Evolutionary conservation across 108 stramenopile genomes (phyloP).

Genomic region (Pseudonitzschia pungens): DNA sequence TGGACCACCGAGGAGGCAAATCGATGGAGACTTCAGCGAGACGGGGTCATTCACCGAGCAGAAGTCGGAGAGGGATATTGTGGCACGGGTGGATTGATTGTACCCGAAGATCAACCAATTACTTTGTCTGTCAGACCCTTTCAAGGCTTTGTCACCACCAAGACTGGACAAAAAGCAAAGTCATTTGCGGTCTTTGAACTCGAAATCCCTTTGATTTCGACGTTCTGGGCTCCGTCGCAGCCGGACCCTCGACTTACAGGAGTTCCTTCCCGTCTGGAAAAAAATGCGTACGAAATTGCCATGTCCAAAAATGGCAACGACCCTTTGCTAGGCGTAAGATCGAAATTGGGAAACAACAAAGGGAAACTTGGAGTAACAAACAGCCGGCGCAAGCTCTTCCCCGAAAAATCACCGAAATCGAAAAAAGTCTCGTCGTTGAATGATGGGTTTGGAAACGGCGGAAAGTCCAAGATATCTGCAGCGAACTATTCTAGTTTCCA

Average conservation of each 20-base stretch:
- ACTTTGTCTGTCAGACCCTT: constrained; percentile 85
- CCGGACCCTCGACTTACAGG: constrained; percentile 47
- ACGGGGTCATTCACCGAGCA: constrained; percentile 42
- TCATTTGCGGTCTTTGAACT: constrained; percentile 87
- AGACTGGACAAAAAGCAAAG: constrained; percentile 71
- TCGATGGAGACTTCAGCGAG: constrained; percentile 38
- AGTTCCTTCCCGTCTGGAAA: constrained; percentile 60
- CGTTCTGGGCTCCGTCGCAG: constrained; percentile 63
- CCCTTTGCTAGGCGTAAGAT: neutral
- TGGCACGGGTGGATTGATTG: constrained; percentile 75
- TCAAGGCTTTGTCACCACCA: constrained; percentile 62
- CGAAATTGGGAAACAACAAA: neutral
- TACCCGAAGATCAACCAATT: constrained; percentile 49
- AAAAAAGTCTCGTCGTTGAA: neutral
- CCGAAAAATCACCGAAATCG: constrained; percentile 4
- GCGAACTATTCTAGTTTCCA: constrained; percentile 6
- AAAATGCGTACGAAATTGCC: constrained; percentile 57
- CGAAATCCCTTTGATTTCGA: constrained; percentile 78
- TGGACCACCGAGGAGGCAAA: constrained; percentile 37
- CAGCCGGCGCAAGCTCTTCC: constrained; percentile 16
- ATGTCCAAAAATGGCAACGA: constrained; percentile 10
- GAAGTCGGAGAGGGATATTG: constrained; percentile 63
- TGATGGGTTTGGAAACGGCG: neutral
- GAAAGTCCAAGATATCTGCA: neutral
- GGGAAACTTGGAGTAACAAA: neutral